Percentiles rank a stretch among this genome's conserved stretches.
Evolutionary conservation across 2,329 filamentous ascomycete species (phyloP).

Genomic region (Alternaria brassicicola): DNA sequence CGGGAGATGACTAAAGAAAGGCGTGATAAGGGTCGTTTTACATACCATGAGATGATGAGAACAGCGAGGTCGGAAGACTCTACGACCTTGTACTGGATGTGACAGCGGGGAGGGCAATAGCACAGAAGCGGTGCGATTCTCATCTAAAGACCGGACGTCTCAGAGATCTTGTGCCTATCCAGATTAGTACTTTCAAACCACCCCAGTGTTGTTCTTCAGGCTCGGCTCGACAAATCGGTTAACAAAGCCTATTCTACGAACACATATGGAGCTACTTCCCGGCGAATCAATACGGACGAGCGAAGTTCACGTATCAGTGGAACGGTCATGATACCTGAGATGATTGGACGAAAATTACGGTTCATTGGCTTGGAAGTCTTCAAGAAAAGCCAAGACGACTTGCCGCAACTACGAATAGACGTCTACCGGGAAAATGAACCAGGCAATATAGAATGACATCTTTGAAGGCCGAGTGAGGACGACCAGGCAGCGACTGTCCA

Average conservation of each 20-base stretch:
- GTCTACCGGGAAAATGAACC: background rate
- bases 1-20: background rate
- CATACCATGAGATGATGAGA: no score
- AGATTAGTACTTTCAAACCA: background rate
- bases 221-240: background rate
- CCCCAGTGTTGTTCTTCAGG: fast-evolving
- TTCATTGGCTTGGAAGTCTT: background rate
- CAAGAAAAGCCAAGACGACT: background rate
- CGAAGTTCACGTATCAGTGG: background rate
- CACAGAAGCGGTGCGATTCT: fast-evolving
- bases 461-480: background rate
- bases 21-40: fast-evolving
- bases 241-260: background rate
- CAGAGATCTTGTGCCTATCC: background rate
- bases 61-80: background rate
- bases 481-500: background rate
- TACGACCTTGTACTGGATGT: background rate
- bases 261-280: background rate
- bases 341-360: fast-evolving
- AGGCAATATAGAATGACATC: background rate
- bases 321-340: background rate
- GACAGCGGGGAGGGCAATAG: background rate
- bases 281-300: background rate
- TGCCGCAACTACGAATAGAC: background rate
- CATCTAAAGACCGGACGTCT: background rate